Evolutionary conservation across 352 stramenopile species (phyloP).

Genomic region (Phytophthora macrochlamydospora): DNA sequence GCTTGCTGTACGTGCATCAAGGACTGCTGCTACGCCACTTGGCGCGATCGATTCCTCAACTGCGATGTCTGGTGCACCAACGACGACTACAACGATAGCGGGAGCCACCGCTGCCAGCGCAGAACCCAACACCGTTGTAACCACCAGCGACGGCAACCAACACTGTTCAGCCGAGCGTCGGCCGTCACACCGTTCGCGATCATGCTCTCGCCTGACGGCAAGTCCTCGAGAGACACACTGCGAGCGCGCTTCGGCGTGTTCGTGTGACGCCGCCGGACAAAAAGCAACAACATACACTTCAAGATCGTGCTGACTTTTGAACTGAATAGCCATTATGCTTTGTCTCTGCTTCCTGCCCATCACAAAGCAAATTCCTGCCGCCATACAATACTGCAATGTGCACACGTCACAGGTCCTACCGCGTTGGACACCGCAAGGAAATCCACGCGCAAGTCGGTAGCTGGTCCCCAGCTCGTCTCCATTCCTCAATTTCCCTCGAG

Average conservation of each 20-base stretch:
- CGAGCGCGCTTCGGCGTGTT: not conserved
- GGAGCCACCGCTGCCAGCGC: not conserved
- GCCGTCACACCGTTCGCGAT: constrained; percentile 12
- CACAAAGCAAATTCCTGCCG: not conserved
- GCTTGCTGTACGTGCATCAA: no score
- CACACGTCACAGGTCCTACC: constrained; percentile 15
- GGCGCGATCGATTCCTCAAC: not conserved
- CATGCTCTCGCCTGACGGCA: not conserved
- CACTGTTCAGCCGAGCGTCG: not conserved
- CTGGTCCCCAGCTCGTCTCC: not conserved
- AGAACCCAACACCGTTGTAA: not conserved
- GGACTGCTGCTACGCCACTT: no score
- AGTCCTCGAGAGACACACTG: not conserved
- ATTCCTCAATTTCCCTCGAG: constrained; percentile 16
- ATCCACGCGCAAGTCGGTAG: constrained; percentile 7
- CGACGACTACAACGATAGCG: not conserved
- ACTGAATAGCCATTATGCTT: not conserved
- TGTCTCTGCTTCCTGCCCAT: not conserved
- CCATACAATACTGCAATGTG: constrained; percentile 2
- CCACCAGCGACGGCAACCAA: not conserved
- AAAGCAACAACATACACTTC: no score
- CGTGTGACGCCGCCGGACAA: not conserved
- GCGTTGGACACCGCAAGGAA: constrained; percentile 23
- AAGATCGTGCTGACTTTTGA: not conserved
- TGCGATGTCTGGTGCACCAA: not conserved